Base-by-base conservation (phyloP, 495 filamentous ascomycete genomes). In the Daldinia loculata region DNA sequence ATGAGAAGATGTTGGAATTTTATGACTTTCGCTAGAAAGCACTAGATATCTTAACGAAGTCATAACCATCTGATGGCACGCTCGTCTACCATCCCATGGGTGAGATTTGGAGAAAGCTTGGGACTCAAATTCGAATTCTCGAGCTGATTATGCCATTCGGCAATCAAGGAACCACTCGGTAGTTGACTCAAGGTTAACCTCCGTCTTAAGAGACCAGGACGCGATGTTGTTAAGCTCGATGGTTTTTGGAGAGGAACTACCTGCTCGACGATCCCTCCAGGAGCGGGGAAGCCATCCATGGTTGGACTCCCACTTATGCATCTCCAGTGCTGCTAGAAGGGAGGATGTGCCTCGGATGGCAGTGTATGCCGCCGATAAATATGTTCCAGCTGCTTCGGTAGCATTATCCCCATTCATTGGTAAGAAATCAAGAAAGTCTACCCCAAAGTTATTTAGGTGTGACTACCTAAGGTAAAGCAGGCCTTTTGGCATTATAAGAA, bases 361-460 rank as follows among this genome's bases (percentile, higher is more conserved):
- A 53, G 32, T 56, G 27, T 60, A 34, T 15, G 19, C 61, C 55
- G 41, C 19, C 36, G 59, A 32, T 27, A 45, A 38, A 48, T 50
- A 19, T 57, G 51, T 56, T 19, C 32, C 34, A 24, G 58, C 22
- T 48, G 52, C 52, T 50, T 48, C 50, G 29, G 36, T 27, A 38
- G 5, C 50, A 56, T 1, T 36, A 17, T 5, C n/a, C 26, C 27
- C 19, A 48, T 38, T 24, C 27, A 58, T 36, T 27, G 50, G 39
- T 27, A 43, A 51, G 19, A 57, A 69, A 15, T 32, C 3, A 36
- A 67, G 48, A 38, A 30, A 29, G 27, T 45, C 61, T 27, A 45
- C 3, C 34, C 34, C 34, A 14, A 15, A 34, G 14, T 24, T 30
- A 22, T 43, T 43, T 24, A 11, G 55, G 48, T 22, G 17, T 52